phyloP scores from a whole-genome alignment of 441 rosid genomes.

The Syzygium malaccense region DNA sequence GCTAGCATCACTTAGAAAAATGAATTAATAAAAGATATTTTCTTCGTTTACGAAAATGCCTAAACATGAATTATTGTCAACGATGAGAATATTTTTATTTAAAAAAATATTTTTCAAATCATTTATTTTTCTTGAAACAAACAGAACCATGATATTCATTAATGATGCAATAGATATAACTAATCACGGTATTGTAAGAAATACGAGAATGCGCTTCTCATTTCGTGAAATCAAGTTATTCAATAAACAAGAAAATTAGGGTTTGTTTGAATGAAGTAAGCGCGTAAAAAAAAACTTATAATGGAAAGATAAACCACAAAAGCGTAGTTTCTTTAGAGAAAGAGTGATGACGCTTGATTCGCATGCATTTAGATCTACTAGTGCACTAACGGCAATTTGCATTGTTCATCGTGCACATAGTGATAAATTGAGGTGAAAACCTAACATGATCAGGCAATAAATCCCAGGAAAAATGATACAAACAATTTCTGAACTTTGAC shows the following conservation, averaged over 20 bases:
- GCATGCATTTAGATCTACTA: background rate
- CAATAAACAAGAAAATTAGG: background rate
- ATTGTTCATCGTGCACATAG: background rate
- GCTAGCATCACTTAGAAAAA: background rate
- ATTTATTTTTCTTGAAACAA: background rate
- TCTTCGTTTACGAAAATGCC: background rate
- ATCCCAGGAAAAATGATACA: no score
- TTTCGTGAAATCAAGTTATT: background rate
- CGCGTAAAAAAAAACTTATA: background rate
- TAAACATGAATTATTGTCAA: background rate
- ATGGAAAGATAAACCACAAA: background rate
- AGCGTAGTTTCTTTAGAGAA: background rate
- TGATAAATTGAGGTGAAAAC: background rate
- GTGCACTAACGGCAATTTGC: background rate
- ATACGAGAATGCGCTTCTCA: background rate
- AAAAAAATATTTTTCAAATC: fast-evolving
- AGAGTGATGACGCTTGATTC: background rate
- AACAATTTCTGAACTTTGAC: no score
- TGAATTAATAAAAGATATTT: background rate
- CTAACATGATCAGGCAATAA: background rate
- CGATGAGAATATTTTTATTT: background rate
- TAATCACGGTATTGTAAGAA: fast-evolving
- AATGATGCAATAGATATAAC: background rate
- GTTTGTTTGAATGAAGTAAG: background rate
- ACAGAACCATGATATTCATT: background rate